Evolutionary conservation across 768 basidiomycete genomes (phyloP).

Genomic region (Tylopilus vinaceipallidus): DNA sequence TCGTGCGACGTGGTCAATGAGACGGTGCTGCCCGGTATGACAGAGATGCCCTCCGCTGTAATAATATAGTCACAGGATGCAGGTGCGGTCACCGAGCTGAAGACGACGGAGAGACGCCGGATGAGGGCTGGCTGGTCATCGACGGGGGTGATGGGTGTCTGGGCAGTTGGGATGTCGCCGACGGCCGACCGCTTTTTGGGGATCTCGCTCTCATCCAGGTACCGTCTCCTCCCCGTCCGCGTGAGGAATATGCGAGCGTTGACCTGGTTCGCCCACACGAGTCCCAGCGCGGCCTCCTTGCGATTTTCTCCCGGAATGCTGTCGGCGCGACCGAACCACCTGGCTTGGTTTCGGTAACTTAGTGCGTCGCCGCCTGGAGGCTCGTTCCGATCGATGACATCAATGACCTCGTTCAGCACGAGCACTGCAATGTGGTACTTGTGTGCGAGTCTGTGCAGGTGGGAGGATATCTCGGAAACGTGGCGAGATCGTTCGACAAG

Average conservation of each 20-base stretch:
- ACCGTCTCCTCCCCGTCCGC: conserved; percentile 67
- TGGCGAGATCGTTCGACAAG: conserved; percentile 73
- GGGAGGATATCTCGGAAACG: conserved; percentile 62
- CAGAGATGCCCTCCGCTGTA: conserved; percentile 53
- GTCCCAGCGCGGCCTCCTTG: conserved; percentile 83
- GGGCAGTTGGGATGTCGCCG: conserved; percentile 1
- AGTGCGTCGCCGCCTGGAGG: conserved; percentile 31
- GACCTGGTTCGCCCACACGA: conserved; percentile 93
- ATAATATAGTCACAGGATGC: conserved; percentile 76
- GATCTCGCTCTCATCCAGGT: conserved; percentile 40
- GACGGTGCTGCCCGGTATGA: conserved; percentile 26
- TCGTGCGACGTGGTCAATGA: conserved; percentile 2
- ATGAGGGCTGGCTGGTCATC: conserved; percentile 52
- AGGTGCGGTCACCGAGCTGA: conserved; percentile 60
- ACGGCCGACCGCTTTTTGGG: conserved; percentile 26
- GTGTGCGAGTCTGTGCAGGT: conserved; percentile 70
- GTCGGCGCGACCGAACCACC: conserved; percentile 71
- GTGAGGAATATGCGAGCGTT: conserved; percentile 82
- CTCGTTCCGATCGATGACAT: conserved; percentile 53
- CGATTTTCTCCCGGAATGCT: conserved; percentile 52
- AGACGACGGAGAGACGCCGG: conserved; percentile 74
- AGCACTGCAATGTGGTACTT: conserved; percentile 68
- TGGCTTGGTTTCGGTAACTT: conserved; percentile 68
- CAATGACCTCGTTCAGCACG: conserved; percentile 87
- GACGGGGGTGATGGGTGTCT: conserved; percentile 11